phyloP scores from a whole-genome alignment of 1,284 basidiomycete species.

The Cryptococcus sp. region DNA sequence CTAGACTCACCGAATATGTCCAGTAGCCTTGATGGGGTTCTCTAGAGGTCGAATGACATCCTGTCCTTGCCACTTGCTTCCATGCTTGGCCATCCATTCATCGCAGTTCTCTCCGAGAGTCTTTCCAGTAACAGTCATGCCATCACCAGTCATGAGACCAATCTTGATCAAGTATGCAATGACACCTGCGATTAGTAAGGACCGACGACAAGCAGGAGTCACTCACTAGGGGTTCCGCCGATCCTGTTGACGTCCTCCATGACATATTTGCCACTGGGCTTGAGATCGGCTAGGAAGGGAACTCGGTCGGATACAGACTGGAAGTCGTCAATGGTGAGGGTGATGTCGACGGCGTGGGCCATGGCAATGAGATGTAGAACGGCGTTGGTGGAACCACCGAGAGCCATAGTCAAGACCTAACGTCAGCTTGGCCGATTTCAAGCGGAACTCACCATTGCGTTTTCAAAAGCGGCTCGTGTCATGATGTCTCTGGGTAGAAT shows the following conservation, averaged over 20 bases:
- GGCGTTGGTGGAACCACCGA: conserved; percentile 90
- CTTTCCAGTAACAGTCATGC: conserved; percentile 90
- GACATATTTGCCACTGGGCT: conserved; percentile 90
- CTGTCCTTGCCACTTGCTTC: conserved; percentile 66
- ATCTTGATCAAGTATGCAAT: conserved; percentile 76
- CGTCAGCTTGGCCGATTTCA: conserved; percentile 1
- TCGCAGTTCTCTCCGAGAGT: conserved; percentile 88
- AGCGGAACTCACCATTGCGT: conserved; percentile 67
- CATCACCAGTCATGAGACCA: conserved; percentile 80
- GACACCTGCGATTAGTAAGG: conserved; percentile 37
- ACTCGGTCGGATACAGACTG: conserved; percentile 79
- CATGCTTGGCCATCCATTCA: conserved; percentile 64
- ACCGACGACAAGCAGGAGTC: conserved; percentile 50
- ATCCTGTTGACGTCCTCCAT: conserved; percentile 95
- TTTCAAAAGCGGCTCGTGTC: conserved; percentile 92
- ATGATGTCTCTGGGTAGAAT: conserved; percentile 93
- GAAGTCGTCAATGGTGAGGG: conserved; percentile 90
- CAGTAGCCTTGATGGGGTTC: conserved; percentile 85
- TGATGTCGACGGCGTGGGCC: conserved; percentile 81
- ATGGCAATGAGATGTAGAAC: conserved; percentile 92
- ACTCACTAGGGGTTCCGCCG: conserved; percentile 70
- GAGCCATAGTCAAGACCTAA: conserved; percentile 84
- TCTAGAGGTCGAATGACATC: conserved; percentile 74
- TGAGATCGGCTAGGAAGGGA: conserved; percentile 91
- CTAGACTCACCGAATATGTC: conserved; percentile 62